phyloP scores from a whole-genome alignment of 208 protist genomes.

The Zelonia costaricensis region DNA sequence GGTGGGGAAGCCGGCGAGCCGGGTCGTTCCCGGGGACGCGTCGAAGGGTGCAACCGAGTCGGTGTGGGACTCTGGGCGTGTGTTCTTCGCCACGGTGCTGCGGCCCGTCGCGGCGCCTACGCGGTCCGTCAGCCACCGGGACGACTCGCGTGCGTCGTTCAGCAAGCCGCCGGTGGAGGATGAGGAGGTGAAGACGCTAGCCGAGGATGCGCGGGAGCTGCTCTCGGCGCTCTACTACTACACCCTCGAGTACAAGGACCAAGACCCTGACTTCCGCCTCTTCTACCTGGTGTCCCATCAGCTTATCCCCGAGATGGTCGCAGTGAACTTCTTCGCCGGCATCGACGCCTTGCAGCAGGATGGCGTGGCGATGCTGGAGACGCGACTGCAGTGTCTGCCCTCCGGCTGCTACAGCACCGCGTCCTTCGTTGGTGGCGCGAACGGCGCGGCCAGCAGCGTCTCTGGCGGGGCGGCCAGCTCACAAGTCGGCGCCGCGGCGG shows the following conservation, averaged over 20 bases:
- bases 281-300: conserved; percentile 89
- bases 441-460: not conserved
- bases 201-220: conserved; percentile 50
- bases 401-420: not conserved
- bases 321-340: conserved; percentile 84
- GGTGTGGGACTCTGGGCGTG: conserved; percentile 37
- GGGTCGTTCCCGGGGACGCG: not conserved
- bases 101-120: not conserved
- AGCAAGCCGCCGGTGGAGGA: too few relatives aligned
- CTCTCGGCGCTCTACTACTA: conserved; percentile 81
- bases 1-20: not conserved
- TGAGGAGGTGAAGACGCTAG: conserved; percentile 50
- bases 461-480: not conserved
- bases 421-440: not conserved
- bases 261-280: conserved; percentile 79
- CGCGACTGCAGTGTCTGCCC: conserved; percentile 6
- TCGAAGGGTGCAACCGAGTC: conserved; percentile 16
- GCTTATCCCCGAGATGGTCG: conserved; percentile 81
- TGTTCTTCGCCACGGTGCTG: conserved; percentile 62
- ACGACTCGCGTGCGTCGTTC: too few relatives aligned
- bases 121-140: too few relatives aligned
- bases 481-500: not conserved
- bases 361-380: conserved; percentile 25
- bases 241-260: conserved; percentile 81
- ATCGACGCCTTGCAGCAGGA: conserved; percentile 64